Evolutionary conservation across 1,284 basidiomycete genomes (phyloP).

Genomic region (Cutaneotrichosporon mucoides): DNA sequence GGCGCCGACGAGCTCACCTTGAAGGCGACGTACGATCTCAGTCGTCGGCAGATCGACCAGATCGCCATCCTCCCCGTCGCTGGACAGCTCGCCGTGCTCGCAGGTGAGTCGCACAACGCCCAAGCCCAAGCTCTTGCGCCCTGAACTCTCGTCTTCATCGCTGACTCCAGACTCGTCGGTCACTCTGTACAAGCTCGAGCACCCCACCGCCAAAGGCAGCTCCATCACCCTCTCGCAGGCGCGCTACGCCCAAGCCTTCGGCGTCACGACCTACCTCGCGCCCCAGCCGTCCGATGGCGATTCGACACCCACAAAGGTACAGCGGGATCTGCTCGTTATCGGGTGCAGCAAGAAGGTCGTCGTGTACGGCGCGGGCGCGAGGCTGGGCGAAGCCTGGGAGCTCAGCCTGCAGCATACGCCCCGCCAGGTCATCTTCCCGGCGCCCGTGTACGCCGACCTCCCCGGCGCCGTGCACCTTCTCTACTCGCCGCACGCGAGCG

Average conservation of each 20-base stretch:
- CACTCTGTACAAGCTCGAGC: conserved; percentile 56
- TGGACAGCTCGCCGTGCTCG: conserved; percentile 72
- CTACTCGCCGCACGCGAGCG: conserved; percentile 66
- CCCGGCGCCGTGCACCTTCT: conserved; percentile 55
- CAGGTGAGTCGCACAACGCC: conserved; percentile 55
- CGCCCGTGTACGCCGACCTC: conserved; percentile 35
- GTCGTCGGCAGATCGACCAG: conserved; percentile 73
- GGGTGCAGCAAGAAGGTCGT: conserved; percentile 82
- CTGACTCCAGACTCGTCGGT: conserved; percentile 42
- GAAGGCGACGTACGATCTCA: conserved; percentile 59
- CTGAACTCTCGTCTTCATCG: background rate
- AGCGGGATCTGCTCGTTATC: conserved; percentile 63
- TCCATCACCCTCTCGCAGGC: conserved; percentile 65
- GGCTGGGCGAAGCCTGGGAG: conserved; percentile 52
- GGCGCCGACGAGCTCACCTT: conserved; percentile 17
- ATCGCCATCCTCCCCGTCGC: conserved; percentile 77
- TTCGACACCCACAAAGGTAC: conserved; percentile 60
- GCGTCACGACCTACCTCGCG: conserved; percentile 47
- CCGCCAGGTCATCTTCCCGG: conserved; percentile 50
- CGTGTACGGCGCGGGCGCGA: conserved; percentile 52
- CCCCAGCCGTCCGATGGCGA: conserved; percentile 38
- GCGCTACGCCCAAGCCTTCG: conserved; percentile 75
- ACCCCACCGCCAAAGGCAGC: conserved; percentile 58
- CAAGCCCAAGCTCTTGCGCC: too few species aligned
- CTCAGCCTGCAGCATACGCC: conserved; percentile 77